Conservation (phyloP, 257 asterid species). For the Verbascum thapsus region DNA sequence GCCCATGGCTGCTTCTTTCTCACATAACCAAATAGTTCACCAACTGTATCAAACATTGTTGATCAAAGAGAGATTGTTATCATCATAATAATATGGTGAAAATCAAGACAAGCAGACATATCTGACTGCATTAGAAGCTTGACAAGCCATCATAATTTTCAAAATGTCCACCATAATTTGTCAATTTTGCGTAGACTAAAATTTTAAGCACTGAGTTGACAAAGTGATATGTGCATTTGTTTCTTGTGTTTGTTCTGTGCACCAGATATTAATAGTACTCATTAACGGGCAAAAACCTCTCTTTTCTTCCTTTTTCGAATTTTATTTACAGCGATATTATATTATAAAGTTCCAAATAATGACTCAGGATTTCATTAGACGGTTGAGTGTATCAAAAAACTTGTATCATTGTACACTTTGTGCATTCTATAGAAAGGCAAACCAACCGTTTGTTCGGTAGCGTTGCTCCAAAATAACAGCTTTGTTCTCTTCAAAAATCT, state of each 20-base stretch:
- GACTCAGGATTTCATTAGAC: too few relatives aligned
- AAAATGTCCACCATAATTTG: neutral
- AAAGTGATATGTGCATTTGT: neutral
- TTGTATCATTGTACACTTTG: neutral
- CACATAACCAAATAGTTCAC: slow-evolving; percentile 58
- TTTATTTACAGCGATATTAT: neutral
- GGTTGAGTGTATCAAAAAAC: too few relatives aligned
- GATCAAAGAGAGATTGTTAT: neutral
- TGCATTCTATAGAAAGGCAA: neutral
- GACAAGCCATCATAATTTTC: neutral
- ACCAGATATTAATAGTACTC: too few relatives aligned
- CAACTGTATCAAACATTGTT: slow-evolving; percentile 39
- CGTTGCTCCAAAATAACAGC: slow-evolving; percentile 56
- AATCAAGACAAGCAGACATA: neutral
- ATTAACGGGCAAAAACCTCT: neutral
- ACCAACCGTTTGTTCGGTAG: slow-evolving; percentile 61
- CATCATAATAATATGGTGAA: neutral
- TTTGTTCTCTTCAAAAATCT: slow-evolving; percentile 54
- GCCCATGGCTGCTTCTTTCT: slow-evolving; percentile 77
- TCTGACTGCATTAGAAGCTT: neutral
- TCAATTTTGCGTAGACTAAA: neutral
- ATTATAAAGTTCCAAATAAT: neutral
- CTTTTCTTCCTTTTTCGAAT: neutral
- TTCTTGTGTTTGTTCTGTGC: neutral
- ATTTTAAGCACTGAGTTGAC: too few relatives aligned